Evolutionary conservation across 176 grass and related monocot species (phyloP).

Genomic region (Poa pratensis): DNA sequence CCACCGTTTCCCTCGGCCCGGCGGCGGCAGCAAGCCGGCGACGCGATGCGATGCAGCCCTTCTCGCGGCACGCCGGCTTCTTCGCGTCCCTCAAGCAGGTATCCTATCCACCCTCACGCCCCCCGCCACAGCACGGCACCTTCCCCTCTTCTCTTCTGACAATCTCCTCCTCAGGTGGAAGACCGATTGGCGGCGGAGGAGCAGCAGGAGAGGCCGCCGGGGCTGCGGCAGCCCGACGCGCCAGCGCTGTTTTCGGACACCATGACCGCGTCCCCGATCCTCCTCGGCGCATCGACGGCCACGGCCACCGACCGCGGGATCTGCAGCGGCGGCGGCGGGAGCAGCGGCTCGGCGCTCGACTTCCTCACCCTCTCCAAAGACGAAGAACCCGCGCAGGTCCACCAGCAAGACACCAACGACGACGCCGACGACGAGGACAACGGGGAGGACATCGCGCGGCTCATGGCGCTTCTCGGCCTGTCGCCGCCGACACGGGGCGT

Average conservation of each 20-base stretch:
- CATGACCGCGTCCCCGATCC: constrained; percentile 53
- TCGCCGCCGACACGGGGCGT: neutral
- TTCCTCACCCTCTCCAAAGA: constrained; percentile 54
- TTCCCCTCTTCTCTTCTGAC: neutral
- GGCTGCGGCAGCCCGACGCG: neutral
- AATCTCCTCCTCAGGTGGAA: constrained; percentile 49
- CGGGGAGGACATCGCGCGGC: constrained; percentile 49
- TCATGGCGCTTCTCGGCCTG: constrained; percentile 59
- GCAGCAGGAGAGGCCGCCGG: neutral
- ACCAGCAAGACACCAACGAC: neutral
- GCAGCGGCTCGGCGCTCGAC: constrained; percentile 58
- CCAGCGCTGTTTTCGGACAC: constrained; percentile 2
- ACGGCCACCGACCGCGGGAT: neutral
- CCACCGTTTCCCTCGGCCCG: neutral
- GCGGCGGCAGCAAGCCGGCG: neutral
- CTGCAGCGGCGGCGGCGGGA: constrained; percentile 18
- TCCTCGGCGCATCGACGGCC: constrained; percentile 40
- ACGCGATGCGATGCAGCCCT: constrained; percentile 42
- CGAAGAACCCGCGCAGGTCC: neutral
- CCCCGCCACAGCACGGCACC: neutral
- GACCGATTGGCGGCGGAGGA: constrained; percentile 51
- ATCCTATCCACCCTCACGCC: neutral
- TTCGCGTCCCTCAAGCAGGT: constrained; percentile 68
- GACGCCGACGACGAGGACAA: neutral
- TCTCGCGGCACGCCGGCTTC: constrained; percentile 54